Evolutionary conservation across 1,284 basidiomycete genomes (phyloP), one percentile per base, ranked within the genome.

Genomic region (Rhodotorula sp.): DNA sequence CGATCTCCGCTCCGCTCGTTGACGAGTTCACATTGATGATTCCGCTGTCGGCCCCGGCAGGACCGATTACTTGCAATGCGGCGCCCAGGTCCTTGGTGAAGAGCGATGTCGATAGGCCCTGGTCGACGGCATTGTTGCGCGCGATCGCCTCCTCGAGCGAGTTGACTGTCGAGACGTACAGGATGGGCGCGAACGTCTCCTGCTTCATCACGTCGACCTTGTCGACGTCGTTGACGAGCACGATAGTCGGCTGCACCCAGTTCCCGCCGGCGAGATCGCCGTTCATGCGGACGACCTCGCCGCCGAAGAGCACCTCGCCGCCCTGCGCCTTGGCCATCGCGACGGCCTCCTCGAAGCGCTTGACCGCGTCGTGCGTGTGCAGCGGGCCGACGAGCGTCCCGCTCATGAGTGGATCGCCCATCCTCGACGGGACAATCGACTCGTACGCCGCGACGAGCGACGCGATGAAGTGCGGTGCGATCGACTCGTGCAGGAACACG

Each of bases 111-210:
- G 92, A 94, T 64, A 98, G 83, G 29, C 94, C 89, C 83, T 94
- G 94, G 17, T 91, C 91, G 39, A 97, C 95, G 39, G 86, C 85
- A 82, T 98, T 98, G 82, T 97, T 97, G 88, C 92, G 90, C 79
- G 85, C 84, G 80, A 97, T 95, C 17, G 94, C 95, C 82, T 97
- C 86, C 77, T 94, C 91, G 32, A 97, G 84, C 69, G 91, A 88
- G 77, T 94, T 91, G 81, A 97, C 97, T 65, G 92, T 84, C n/a
- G 89, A 89, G 22, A 92, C 91, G 79, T 91, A 91, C 73, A 97
- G 83, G 64, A 97, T 88, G 9, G 93, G 92, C 17, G 91, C 91
- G 82, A 94, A 96, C 3, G 88, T 90, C 82, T 95, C 93, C 69
- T 88, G 89, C 75, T 85, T 85, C 90, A 94, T 94, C 61, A 92